A percentile compares a stretch with the other conserved stretches of the same genome.
These are phyloP conservation scores for Pisolithus marmoratus DNA, from an alignment of 768 basidiomycete genomes.

Conservation along the genomic window DNA sequence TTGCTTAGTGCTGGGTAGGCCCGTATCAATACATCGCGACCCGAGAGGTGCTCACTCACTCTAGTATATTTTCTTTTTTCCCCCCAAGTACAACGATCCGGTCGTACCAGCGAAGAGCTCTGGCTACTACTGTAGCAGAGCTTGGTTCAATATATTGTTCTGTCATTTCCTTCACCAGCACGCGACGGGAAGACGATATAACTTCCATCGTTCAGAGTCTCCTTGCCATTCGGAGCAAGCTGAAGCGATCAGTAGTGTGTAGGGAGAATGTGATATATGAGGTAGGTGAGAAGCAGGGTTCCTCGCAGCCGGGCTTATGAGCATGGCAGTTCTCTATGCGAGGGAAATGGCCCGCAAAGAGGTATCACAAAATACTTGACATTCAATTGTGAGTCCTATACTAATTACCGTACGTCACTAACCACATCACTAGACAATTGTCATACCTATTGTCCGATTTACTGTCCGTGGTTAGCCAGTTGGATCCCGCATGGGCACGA, in stretches of 20 bases:
- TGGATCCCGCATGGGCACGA: constrained; percentile 72
- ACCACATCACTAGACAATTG: constrained; percentile 45
- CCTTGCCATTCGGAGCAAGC: constrained; percentile 70
- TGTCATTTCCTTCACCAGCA: constrained; percentile 66
- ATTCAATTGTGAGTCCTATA: constrained; percentile 51
- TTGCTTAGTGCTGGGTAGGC: constrained; percentile 71
- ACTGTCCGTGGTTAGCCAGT: constrained; percentile 62
- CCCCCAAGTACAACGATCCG: constrained; percentile 77
- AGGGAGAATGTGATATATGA: constrained; percentile 62
- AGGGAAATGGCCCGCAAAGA: constrained; percentile 74
- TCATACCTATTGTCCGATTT: constrained; percentile 67
- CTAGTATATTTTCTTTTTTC: constrained; percentile 61
- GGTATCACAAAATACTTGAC: constrained; percentile 66
- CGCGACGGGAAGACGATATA: constrained; percentile 43
- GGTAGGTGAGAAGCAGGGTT: constrained; percentile 30
- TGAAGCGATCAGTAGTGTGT: constrained; percentile 54
- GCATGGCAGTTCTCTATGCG: constrained; percentile 58
- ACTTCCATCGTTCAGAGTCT: constrained; percentile 55
- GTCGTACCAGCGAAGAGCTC: constrained; percentile 60
- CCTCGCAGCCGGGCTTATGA: neutral
- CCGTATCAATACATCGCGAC: constrained; percentile 10
- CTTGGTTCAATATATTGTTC: constrained; percentile 72
- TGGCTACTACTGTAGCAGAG: constrained; percentile 64
- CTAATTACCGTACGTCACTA: neutral
- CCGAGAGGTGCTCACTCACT: constrained; percentile 1